Base-by-base conservation (phyloP, 75 land plant genomes). In the Cunninghamia lanceolata region DNA sequence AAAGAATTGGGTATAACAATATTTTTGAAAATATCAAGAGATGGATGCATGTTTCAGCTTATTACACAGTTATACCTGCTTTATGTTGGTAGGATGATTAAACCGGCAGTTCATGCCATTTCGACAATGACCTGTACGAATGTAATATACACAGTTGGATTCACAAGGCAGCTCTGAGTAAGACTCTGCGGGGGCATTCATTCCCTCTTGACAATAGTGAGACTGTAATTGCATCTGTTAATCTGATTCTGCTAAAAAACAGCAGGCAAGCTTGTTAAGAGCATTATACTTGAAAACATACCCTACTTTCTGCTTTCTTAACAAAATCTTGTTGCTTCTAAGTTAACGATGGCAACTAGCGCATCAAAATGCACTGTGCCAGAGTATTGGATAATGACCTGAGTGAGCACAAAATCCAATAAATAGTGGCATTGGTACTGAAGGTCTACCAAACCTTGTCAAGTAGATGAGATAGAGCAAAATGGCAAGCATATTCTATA, bases 71-170 rank as follows among this genome's bases (percentile, higher is more conserved):
- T n/a, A 40, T 93, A 94, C 95, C 95, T 89, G 85, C 47, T 87
- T 82, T 66, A 92, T 85, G 66, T 94, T 91, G 25, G 92, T 89
- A 85, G 95, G 97, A 75, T 95, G 97, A 92, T 95, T 94, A 88
- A 89, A 95, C 40, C 91, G 79, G 89, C 97, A 95, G 50, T 89
- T 91, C 86, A 91, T 86, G 38, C 97, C 97, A 89, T 91, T 94
- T 86, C 92, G 86, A 84, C 97, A 95, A 21, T 89, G 87, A 34
- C 97, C 97, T 25, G 95, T 95, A 68, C 95, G 91, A 63, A 95
- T 88, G 85, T 93, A 94, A 54, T 92, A 94, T 53, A 92, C 91
- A 87, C 97, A 95, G 73, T 95, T 95, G 76, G 89, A 91, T 46
- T 94, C 93, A 54, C 93, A 92, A 30, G 91, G 95, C 35, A 94